Base-by-base conservation (phyloP, 2,329 filamentous ascomycete species). In the Colletotrichum graminicola region DNA sequence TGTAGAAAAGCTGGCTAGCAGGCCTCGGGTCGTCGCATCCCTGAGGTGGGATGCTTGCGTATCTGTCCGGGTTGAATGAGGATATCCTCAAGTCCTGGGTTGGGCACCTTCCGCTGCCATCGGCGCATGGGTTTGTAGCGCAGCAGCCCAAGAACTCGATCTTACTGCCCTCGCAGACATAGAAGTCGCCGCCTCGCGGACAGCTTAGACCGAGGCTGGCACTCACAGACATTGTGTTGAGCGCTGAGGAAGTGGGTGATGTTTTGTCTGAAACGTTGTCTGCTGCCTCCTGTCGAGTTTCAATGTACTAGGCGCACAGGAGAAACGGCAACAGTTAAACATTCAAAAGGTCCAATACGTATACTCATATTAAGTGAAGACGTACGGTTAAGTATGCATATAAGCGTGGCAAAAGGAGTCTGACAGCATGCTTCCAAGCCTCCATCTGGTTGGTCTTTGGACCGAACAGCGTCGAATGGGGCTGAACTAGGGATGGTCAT, bases 91-190 rank as follows among this genome's bases (percentile, higher is more conserved):
- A 62, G 52, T 78, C 68, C 2, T 73, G 71, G 11, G 76, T 73
- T 1, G 80, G 80, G 64, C 83, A 84, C 45, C 68, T 51, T 45
- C 81, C 82, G 26, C 75, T 74, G 41, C 73, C 74, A 41, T 74
- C 69, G 29, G 74, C 69, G 74, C 79, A 82, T 2, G 82, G 82
- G 62, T 84, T 74, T 43, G 75, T 75, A 45, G 76, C 75, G 75
- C 83, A 85, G 73, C 83, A 85, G 16, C 83, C 83, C 51, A 85
- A 66, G 73, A 84, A 85, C 39, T 79, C 78, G 3, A 74, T 73
- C 4, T 70, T 72, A 41, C 77, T 77, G 1, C 76, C 74, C 5
- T 71, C 54, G 73, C 82, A 83, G 67, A 82, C 75, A 76, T 83
- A 83, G 45, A 83, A 83, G 7, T 66, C 45, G 32, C 80, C 79